phyloP scores from a whole-genome alignment of 129 eudicot genomes.

The Tagetes patula region DNA sequence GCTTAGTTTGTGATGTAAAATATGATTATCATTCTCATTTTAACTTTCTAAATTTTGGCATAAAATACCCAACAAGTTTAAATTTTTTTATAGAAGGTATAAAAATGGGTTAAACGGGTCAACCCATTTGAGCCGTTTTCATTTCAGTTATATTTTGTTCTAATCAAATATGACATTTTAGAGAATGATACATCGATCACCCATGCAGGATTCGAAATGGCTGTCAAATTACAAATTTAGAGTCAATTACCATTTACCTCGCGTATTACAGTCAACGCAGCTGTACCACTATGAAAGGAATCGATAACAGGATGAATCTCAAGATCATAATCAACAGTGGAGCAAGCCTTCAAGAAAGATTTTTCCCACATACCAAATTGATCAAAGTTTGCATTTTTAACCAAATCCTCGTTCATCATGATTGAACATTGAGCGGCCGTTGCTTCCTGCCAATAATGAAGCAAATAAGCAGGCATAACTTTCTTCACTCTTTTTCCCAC shows the following conservation, averaged over 20 bases:
- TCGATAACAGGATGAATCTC: conserved; percentile 64
- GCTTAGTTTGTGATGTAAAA: too few species aligned
- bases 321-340: conserved; percentile 74
- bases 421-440: conserved; percentile 41
- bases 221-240: neutral
- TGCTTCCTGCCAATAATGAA: conserved; percentile 72
- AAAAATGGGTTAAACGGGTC: neutral
- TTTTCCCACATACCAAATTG: conserved; percentile 71
- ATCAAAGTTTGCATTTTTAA: conserved; percentile 24
- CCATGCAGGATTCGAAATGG: neutral
- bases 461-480: conserved; percentile 69
- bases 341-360: conserved; percentile 66
- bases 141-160: neutral
- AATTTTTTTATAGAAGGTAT: too few species aligned
- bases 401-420: conserved; percentile 17
- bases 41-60: neutral
- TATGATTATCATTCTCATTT: too few species aligned
- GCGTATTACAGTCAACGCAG: conserved; percentile 65
- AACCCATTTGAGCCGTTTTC: neutral
- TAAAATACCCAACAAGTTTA: neutral
- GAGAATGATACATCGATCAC: too few species aligned
- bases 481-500: conserved; percentile 75
- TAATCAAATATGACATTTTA: too few species aligned
- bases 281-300: conserved; percentile 79
- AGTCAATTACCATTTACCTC: conserved; percentile 64